Base-by-base conservation (phyloP, 805 yeast species). In the Wickerhamiella spandovensis region DNA sequence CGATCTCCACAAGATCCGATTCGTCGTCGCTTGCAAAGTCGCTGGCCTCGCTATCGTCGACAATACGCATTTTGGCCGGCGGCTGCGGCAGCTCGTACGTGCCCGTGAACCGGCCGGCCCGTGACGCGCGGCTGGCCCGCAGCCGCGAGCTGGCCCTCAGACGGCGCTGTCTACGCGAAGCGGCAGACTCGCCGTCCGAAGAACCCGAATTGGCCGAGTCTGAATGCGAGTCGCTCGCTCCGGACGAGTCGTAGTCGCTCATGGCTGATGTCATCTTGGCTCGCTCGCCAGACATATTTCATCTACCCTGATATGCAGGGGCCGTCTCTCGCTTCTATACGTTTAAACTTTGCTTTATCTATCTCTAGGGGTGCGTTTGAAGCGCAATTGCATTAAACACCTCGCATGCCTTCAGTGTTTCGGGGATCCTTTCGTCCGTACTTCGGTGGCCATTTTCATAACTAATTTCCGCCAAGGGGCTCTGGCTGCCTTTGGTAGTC, bases 41-140 rank as follows among this genome's bases (percentile, higher is more conserved):
- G 15, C 35, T 23, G n/a, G 46, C 39, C 3, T 43, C 45, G 23
- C 46, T 44, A 23, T 44, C 46, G 46, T 44, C 46, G 38, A 44
- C 18, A 7, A 44, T 25, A 3, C 18, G 18, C 12, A 24, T n/a
- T 44, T 44, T 44, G 21, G 17, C n/a, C 38, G 21, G 22, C 24
- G 21, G 22, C 13, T 18, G 12, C 32, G 32, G 32, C 12, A 9
- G 15, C 15, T 28, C 32, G 15, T 28, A 28, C 15, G 32, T 5
- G 12, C 32, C 43, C 24, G 9, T 23, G 43, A 20, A 39, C 10
- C 22, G 43, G 6, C 13, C 43, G 43, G 24, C 15, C 24, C 24
- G 32, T 12, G 32, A 12, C 32, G 32, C 32, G 32, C 8, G 41
- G 20, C 20, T 10, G 21, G 41, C 21, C 20, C 21, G 24, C 9